Evolutionary conservation across 495 filamentous ascomycete species (phyloP).

Genomic region (Rhypophila decipiens): DNA sequence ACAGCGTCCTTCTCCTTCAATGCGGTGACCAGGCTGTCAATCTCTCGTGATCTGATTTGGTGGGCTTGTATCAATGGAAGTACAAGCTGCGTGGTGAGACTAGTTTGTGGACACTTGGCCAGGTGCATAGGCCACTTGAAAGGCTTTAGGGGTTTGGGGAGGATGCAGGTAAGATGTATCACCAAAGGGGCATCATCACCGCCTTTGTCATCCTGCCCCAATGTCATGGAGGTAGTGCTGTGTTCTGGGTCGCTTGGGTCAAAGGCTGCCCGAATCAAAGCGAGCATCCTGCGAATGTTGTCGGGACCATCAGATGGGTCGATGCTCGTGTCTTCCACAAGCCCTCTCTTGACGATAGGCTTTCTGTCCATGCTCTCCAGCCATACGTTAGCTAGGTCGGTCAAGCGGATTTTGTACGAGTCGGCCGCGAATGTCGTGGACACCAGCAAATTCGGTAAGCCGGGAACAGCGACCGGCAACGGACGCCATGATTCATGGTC

Average conservation of each 20-base stretch:
- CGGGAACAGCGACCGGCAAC: conserved; percentile 24
- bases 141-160: conserved; percentile 62
- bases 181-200: conserved; percentile 41
- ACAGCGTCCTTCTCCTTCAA: conserved; percentile 74
- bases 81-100: conserved; percentile 55
- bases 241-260: conserved; percentile 32
- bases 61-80: conserved; percentile 62
- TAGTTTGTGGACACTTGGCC: conserved; percentile 44
- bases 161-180: conserved; percentile 50
- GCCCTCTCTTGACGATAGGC: conserved; percentile 59
- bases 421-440: conserved; percentile 31
- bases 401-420: conserved; percentile 69
- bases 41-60: conserved; percentile 43
- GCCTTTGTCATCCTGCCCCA: conserved; percentile 18
- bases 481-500: conserved; percentile 24
- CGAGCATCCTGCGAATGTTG: conserved; percentile 66
- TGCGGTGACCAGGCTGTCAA: conserved; percentile 47
- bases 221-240: conserved; percentile 27
- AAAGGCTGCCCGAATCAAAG: conserved; percentile 62
- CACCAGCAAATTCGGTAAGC: conserved; percentile 38
- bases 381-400: conserved; percentile 87
- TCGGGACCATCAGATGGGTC: conserved; percentile 73
- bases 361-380: conserved; percentile 57
- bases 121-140: conserved; percentile 65
- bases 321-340: conserved; percentile 65